These are phyloP conservation scores for Angomonas deanei DNA, from an alignment of 208 protist genomes.

Conservation along the genomic window DNA sequence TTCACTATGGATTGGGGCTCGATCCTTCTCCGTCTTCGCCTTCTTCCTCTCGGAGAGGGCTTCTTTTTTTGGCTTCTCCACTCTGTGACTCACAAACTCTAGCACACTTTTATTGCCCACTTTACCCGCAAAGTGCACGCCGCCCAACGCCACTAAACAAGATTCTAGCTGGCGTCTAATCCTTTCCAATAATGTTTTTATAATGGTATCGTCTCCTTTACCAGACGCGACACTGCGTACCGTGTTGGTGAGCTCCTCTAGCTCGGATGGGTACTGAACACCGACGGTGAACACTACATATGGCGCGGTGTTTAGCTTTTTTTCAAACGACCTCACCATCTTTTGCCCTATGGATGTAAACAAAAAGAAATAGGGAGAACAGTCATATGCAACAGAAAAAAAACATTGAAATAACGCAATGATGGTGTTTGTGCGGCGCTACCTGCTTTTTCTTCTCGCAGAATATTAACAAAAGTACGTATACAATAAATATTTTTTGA, in stretches of 20 bases:
- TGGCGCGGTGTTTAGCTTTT: neutral
- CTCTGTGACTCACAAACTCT: neutral
- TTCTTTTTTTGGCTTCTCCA: neutral
- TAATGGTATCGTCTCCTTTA: neutral
- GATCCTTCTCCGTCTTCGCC: too few relatives aligned
- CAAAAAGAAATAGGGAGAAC: slow-evolving; percentile 1
- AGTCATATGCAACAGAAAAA: neutral
- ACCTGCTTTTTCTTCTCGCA: too few relatives aligned
- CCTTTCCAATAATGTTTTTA: slow-evolving; percentile 1
- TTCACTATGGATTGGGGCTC: too few relatives aligned
- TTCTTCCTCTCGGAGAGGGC: too few relatives aligned
- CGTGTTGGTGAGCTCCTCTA: neutral
- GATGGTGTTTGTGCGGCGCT: too few relatives aligned
- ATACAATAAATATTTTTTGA: too few relatives aligned
- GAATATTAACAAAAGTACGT: neutral
- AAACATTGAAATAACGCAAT: neutral
- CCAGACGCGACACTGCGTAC: neutral
- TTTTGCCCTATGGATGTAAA: neutral
- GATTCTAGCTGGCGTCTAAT: neutral
- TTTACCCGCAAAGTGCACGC: too few relatives aligned
- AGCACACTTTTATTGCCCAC: too few relatives aligned
- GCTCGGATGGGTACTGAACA: neutral
- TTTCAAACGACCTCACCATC: neutral
- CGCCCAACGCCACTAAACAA: neutral
- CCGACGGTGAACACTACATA: slow-evolving; percentile 2